These are phyloP conservation scores for Buxus sempervirens DNA, from an alignment of 164 flowering plant species.

Conservation along the genomic window DNA sequence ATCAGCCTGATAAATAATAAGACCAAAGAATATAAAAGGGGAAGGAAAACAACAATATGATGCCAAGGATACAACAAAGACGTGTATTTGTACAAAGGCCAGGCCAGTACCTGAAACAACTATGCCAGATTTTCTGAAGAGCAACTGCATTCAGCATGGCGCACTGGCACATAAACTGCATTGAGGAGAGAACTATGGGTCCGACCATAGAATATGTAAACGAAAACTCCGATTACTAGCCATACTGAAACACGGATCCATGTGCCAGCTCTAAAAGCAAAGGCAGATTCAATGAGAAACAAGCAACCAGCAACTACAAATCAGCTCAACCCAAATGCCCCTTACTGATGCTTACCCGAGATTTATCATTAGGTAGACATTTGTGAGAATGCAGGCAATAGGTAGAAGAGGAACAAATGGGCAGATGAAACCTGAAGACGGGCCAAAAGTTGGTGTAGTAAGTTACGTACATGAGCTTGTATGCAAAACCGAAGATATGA, in stretches of 20 bases:
- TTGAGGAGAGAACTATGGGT: constrained; percentile 62
- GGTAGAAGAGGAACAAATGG: constrained; percentile 92
- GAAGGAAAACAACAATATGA: not conserved
- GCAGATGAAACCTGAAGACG: constrained; percentile 82
- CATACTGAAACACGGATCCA: constrained; percentile 90
- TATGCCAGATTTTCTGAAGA: constrained; percentile 34
- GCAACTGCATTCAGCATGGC: constrained; percentile 64
- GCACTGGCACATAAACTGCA: constrained; percentile 81
- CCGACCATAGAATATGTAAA: constrained; percentile 74
- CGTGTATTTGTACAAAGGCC: not conserved
- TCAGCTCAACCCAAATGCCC: not conserved
- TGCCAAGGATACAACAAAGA: not conserved
- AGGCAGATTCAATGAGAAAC: constrained; percentile 5
- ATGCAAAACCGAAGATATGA: not conserved
- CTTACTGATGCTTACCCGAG: constrained; percentile 63
- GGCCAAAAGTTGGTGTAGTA: not conserved
- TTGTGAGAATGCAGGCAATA: constrained; percentile 76
- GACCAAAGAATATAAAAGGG: not conserved
- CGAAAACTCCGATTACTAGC: constrained; percentile 63
- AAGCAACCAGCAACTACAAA: not conserved
- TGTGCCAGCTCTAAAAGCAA: constrained; percentile 50
- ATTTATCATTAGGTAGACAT: constrained; percentile 73
- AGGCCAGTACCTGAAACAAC: not conserved
- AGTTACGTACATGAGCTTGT: not conserved
- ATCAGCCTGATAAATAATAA: no score